A percentile compares a stretch with the other conserved stretches of the same genome.
phyloP scores from a whole-genome alignment of 1,284 basidiomycete genomes.

The Baeospora myosura region DNA sequence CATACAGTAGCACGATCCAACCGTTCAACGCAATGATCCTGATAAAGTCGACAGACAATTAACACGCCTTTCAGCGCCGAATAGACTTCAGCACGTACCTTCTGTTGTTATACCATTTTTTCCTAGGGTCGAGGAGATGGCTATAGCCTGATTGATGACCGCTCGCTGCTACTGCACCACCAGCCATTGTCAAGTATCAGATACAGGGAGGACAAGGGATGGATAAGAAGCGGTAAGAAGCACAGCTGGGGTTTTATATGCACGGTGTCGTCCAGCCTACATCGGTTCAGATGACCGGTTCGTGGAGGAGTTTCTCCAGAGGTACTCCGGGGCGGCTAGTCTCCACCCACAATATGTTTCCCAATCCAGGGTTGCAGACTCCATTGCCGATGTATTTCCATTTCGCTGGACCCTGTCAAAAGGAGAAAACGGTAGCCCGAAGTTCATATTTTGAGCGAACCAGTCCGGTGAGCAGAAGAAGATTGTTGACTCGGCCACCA shows the following conservation, averaged over 20 bases:
- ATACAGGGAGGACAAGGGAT: constrained; percentile 21
- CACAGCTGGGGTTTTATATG: constrained; percentile 21
- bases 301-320: constrained; percentile 31
- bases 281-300: too few relatives aligned
- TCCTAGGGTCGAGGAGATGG: constrained; percentile 55
- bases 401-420: too few relatives aligned
- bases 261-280: too few relatives aligned
- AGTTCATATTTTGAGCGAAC: too few relatives aligned
- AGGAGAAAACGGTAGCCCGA: too few relatives aligned
- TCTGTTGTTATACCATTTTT: constrained; percentile 68
- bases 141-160: constrained; percentile 32
- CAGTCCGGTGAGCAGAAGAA: too few relatives aligned
- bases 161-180: constrained; percentile 40
- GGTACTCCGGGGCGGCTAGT: constrained; percentile 32
- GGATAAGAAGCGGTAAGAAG: too few relatives aligned
- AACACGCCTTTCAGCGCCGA: background rate
- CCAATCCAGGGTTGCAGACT: too few relatives aligned
- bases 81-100: constrained; percentile 33
- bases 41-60: constrained; percentile 7
- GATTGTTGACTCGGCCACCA: too few relatives aligned
- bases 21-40: constrained; percentile 57
- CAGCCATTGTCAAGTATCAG: constrained; percentile 30
- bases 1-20: constrained; percentile 63
- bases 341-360: too few relatives aligned
- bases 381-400: too few relatives aligned